A percentile compares a stretch with the other conserved stretches of the same genome.
phyloP scores from a whole-genome alignment of 2,329 filamentous ascomycete species.

The Colletotrichum chrysophilum region DNA sequence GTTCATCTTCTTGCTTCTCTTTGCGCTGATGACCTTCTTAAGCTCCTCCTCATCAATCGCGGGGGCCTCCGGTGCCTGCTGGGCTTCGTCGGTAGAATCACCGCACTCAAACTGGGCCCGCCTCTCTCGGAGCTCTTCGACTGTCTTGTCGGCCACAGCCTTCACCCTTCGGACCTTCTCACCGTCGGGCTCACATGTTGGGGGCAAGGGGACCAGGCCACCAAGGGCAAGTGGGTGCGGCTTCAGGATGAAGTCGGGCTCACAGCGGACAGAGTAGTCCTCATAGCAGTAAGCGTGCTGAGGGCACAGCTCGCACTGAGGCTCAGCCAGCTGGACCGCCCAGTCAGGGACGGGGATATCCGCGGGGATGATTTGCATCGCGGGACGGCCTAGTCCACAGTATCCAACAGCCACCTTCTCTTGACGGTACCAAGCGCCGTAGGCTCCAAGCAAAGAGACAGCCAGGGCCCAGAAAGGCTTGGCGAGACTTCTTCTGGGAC shows the following conservation, averaged over 20 bases:
- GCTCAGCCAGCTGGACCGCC: slow-evolving; percentile 71
- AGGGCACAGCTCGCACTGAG: slow-evolving; percentile 89
- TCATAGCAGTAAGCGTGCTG: slow-evolving; percentile 87
- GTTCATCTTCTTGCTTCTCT: slow-evolving; percentile 82
- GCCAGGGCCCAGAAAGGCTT: slow-evolving; percentile 76
- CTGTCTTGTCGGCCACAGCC: slow-evolving; percentile 83
- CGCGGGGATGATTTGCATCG: slow-evolving; percentile 53
- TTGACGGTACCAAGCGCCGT: slow-evolving; percentile 85
- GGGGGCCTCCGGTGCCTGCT: slow-evolving; percentile 63
- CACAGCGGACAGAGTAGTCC: slow-evolving; percentile 79
- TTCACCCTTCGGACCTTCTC: slow-evolving; percentile 89
- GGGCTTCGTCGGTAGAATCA: slow-evolving; percentile 67
- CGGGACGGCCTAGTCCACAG: slow-evolving; percentile 80
- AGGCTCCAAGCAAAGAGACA: slow-evolving; percentile 71
- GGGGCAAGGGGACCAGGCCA: slow-evolving; percentile 82
- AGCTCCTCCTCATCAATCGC: slow-evolving; percentile 72
- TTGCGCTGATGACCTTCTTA: slow-evolving; percentile 76
- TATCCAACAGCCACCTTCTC: slow-evolving; percentile 98
- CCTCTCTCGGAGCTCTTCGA: slow-evolving; percentile 85
- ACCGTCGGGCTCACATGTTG: slow-evolving; percentile 93
- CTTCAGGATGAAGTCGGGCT: slow-evolving; percentile 84
- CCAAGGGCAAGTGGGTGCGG: slow-evolving; percentile 83
- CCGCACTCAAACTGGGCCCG: slow-evolving; percentile 93
- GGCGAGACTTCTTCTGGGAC: slow-evolving; percentile 54
- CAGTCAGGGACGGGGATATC: slow-evolving; percentile 71